These are phyloP conservation scores for Fistulinella cinereoalba DNA, from an alignment of 1,284 basidiomycete genomes.

Conservation along the genomic window DNA sequence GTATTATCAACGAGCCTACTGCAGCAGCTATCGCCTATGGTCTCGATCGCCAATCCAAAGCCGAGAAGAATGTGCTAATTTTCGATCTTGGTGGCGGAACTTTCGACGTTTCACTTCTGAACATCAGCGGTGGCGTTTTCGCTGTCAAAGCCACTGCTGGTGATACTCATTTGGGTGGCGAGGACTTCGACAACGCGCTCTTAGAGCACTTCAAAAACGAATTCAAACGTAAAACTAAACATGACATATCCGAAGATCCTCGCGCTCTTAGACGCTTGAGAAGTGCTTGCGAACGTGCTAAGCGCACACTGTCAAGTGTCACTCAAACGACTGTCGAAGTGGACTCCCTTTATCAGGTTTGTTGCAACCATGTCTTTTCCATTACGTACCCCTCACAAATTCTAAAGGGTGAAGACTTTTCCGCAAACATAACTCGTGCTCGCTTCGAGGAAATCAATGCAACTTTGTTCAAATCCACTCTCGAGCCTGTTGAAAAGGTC, in stretches of 20 bases:
- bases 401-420: conserved; percentile 84
- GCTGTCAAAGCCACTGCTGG: conserved; percentile 98
- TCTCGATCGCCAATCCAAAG: conserved; percentile 85
- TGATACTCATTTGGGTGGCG: conserved; percentile 97
- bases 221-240: conserved; percentile 97
- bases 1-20: conserved; percentile 97
- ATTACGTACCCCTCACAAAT: conserved; percentile 11
- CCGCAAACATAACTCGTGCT: conserved; percentile 95
- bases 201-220: conserved; percentile 98
- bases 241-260: conserved; percentile 93
- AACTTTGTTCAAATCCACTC: conserved; percentile 89
- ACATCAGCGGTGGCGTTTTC: conserved; percentile 96
- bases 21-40: conserved; percentile 94
- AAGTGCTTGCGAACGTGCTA: conserved; percentile 98
- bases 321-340: conserved; percentile 99
- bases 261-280: conserved; percentile 95
- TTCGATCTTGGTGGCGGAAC: conserved; percentile 99
- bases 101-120: conserved; percentile 97
- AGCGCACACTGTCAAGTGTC: conserved; percentile 97
- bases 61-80: conserved; percentile 98
- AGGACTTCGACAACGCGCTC: conserved; percentile 98
- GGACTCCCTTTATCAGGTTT: conserved; percentile 93
- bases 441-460: conserved; percentile 99
- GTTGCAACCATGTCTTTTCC: conserved; percentile 17
- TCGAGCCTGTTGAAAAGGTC: conserved; percentile 98